Percentiles rank a stretch among this genome's conserved stretches.
Evolutionary conservation across 2,329 filamentous ascomycete species (phyloP).

Genomic region (Paracoccidioides brasiliensis): DNA sequence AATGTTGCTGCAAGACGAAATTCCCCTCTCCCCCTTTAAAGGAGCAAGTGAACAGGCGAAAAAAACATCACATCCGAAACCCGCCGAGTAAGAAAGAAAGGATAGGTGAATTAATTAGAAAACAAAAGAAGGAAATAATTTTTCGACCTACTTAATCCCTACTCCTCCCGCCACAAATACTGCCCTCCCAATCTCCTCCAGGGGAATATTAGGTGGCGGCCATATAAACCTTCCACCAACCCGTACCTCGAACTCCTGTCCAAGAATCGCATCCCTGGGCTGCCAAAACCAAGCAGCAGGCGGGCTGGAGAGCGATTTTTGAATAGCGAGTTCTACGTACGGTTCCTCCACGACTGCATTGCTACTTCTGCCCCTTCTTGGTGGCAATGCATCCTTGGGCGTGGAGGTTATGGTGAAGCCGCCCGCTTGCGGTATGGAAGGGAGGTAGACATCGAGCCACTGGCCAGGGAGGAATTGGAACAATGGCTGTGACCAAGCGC

Average conservation of each 20-base stretch:
- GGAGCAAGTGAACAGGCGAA: too few species aligned
- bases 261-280: conserved; percentile 41
- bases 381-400: conserved; percentile 40
- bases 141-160: conserved; percentile 54
- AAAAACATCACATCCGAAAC: too few species aligned
- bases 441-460: conserved; percentile 76
- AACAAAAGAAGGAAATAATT: neutral
- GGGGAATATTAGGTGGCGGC: conserved; percentile 45
- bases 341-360: conserved; percentile 18
- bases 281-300: conserved; percentile 67
- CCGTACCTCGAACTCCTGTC: conserved; percentile 49
- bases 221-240: conserved; percentile 73
- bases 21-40: neutral
- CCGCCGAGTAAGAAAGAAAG: neutral
- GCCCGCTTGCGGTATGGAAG: conserved; percentile 54
- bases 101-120: neutral
- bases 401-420: conserved; percentile 81
- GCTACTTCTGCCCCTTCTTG: neutral
- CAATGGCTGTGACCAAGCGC: conserved; percentile 13
- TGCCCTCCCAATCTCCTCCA: conserved; percentile 40
- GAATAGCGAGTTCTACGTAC: conserved; percentile 68
- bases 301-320: conserved; percentile 56
- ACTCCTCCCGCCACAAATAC: conserved; percentile 72
- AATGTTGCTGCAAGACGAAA: neutral
- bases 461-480: conserved; percentile 65